Evolutionary conservation across 306 rosid species (phyloP).

Genomic region (Castanea crenata): DNA sequence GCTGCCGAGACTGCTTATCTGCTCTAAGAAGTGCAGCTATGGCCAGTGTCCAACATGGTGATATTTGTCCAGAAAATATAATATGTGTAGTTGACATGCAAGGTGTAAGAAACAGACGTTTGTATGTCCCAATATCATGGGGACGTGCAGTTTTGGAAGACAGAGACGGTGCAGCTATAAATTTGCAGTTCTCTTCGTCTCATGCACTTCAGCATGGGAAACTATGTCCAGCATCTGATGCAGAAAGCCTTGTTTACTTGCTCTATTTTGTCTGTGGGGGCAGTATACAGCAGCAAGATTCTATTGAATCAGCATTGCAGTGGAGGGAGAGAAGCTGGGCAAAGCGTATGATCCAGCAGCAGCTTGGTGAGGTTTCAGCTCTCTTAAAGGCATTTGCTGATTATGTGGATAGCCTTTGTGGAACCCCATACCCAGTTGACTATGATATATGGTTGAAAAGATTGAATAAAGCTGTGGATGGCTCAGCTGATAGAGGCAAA

Average conservation of each 20-base stretch:
- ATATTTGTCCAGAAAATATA: slow-evolving; percentile 82
- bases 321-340: slow-evolving; percentile 93
- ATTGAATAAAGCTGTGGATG: slow-evolving; percentile 66
- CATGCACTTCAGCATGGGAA: slow-evolving; percentile 94
- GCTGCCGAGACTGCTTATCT: slow-evolving; percentile 73
- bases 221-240: slow-evolving; percentile 93
- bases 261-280: slow-evolving; percentile 69
- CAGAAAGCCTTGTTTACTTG: slow-evolving; percentile 80
- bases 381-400: slow-evolving; percentile 91
- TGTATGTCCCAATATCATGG: slow-evolving; percentile 78
- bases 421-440: slow-evolving; percentile 85
- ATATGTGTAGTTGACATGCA: slow-evolving; percentile 50
- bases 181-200: slow-evolving; percentile 81
- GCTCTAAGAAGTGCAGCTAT: slow-evolving; percentile 71
- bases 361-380: slow-evolving; percentile 79
- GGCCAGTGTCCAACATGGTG: slow-evolving; percentile 87
- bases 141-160: slow-evolving; percentile 92
- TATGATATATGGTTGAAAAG: slow-evolving; percentile 87
- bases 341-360: slow-evolving; percentile 64
- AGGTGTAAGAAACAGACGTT: slow-evolving; percentile 30
- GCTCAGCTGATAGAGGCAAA: slow-evolving; percentile 66
- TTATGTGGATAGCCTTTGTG: slow-evolving; percentile 90
- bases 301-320: slow-evolving; percentile 87
- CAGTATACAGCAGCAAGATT: slow-evolving; percentile 66
- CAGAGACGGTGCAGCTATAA: slow-evolving; percentile 84